Base-by-base conservation (phyloP, 179 eudicot species). In the Silene coronaria region DNA sequence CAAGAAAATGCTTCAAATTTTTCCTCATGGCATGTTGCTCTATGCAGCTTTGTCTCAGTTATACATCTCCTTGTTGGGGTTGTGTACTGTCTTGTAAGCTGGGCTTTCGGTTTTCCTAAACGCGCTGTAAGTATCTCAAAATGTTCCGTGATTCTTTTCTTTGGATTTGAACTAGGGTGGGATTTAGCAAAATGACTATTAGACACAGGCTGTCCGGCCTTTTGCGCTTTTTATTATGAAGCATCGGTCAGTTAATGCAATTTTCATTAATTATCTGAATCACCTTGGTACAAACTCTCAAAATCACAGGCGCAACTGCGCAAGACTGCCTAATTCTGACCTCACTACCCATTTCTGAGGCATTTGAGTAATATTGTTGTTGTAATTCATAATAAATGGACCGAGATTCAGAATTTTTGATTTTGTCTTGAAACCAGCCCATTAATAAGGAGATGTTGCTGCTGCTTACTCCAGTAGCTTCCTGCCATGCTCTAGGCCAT, bases 51-150 rank as follows among this genome's bases (percentile, higher is more conserved):
- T 80, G 96, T 90, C 21, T 92, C 97, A 4, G 96, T 83, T 11
- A 83, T 92, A 46, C 96, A 92, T 87, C 82, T 92, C 82, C 77
- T 78, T 32, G 96, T 92, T 63, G 97, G 97, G 19, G 97, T 89
- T 59, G 82, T 85, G 8, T 92, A 92, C 82, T 92, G 96, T 77
- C 78, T 90, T 75, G 85, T 70, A 2, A 88, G 96, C 86, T 92
- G 97, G 96, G 16, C 84, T 32, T 86, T 90, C 6, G 96, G 96
- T 74, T 93, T 92, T 67, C 97, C 93, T 4, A 90, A 89, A 81
- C 87, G 93, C 21, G 96, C 96, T 81, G 96, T 92, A 78, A 90
- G 97, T 87, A 19, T 67, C 27, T 12, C 14, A 13, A 4, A 68
- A 24, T 26, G 21, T 5, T 34, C 8, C 24, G 3, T 48, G 22